Percentiles rank a stretch among this genome's conserved stretches.
phyloP scores from a whole-genome alignment of 1,139 yeast species.

The Kodamaea anthophila region DNA sequence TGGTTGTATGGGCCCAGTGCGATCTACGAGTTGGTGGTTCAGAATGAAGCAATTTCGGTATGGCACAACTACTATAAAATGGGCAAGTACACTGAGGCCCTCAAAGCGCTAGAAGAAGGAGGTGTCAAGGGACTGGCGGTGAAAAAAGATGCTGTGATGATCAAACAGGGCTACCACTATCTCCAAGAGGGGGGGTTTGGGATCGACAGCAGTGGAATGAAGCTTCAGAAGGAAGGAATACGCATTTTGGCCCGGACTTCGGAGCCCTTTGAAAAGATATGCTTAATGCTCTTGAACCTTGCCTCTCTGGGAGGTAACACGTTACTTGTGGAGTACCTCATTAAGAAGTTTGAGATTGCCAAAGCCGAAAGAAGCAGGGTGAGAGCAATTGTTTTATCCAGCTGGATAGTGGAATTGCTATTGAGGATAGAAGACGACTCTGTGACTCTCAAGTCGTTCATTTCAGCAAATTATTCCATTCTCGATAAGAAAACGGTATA shows the following conservation, averaged over 20 bases:
- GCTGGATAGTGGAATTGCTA: constrained; percentile 72
- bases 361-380: constrained; percentile 37
- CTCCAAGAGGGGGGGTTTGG: constrained; percentile 43
- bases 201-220: constrained; percentile 15
- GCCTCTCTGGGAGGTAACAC: constrained; percentile 20
- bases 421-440: background rate
- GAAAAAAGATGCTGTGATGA: constrained; percentile 49
- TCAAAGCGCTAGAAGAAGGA: constrained; percentile 39
- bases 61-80: constrained; percentile 68
- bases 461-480: constrained; percentile 39
- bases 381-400: constrained; percentile 59
- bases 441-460: constrained; percentile 41
- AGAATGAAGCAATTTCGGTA: constrained; percentile 64
- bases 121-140: constrained; percentile 6
- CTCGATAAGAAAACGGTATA: constrained; percentile 65
- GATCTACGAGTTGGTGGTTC: constrained; percentile 64
- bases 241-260: constrained; percentile 55
- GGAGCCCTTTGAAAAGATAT: constrained; percentile 66
- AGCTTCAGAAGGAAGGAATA: constrained; percentile 50
- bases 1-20: constrained; percentile 17
- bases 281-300: constrained; percentile 53
- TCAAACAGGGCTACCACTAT: constrained; percentile 58
- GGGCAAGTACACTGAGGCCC: constrained; percentile 64
- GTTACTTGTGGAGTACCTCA: constrained; percentile 50
- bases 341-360: constrained; percentile 41